These are phyloP conservation scores for Colletotrichum camelliae DNA, from an alignment of 2,329 filamentous ascomycete species.

Conservation along the genomic window DNA sequence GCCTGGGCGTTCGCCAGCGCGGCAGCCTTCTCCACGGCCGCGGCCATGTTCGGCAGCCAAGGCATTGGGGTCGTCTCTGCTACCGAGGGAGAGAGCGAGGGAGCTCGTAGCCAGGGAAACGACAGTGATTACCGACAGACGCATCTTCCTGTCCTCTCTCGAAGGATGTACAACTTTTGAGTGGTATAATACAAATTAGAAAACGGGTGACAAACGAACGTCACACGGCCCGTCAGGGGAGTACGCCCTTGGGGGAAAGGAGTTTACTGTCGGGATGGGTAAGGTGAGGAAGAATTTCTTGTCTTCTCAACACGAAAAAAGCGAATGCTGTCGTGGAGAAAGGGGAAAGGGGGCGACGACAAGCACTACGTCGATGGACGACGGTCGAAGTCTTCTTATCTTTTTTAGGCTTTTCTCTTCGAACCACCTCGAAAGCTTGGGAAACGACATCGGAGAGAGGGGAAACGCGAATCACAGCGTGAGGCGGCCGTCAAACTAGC, in stretches of 20 bases:
- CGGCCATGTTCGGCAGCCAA: not conserved
- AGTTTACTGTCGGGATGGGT: not conserved
- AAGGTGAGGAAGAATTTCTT: not conserved
- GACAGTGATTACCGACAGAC: conserved; percentile 10
- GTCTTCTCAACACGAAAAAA: not conserved
- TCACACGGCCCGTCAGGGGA: not conserved
- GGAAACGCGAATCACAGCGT: not conserved
- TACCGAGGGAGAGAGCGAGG: not conserved
- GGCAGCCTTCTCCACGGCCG: not conserved
- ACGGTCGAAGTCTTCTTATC: not conserved
- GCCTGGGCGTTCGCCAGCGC: not conserved
- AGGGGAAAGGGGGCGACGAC: not conserved
- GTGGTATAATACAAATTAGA: not conserved
- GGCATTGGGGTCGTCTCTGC: not conserved
- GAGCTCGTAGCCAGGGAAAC: conserved; percentile 12
- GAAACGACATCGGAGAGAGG: not conserved
- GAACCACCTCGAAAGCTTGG: conserved; percentile 1
- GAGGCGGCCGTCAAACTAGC: not conserved
- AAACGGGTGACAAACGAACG: not conserved
- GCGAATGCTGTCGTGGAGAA: not conserved
- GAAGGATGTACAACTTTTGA: not conserved
- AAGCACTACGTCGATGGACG: not conserved
- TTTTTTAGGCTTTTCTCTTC: conserved; percentile 2
- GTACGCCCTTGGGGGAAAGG: not conserved
- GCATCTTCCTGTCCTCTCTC: conserved; percentile 1